phyloP scores from a whole-genome alignment of 441 rosid species.

The Populus hybrid region DNA sequence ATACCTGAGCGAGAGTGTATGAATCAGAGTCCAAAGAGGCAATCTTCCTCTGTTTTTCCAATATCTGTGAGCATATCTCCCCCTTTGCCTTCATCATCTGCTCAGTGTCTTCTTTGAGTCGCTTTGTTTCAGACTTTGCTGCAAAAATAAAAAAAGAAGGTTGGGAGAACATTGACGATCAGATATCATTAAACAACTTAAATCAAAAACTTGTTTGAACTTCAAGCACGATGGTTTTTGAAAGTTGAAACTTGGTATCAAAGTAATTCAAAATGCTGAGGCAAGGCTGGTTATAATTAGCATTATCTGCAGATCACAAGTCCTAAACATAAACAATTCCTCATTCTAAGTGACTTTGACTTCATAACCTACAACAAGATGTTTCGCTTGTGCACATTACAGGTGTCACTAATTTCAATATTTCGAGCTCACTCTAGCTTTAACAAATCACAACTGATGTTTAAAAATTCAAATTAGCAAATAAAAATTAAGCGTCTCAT shows the following conservation, averaged over 20 bases:
- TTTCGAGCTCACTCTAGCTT: neutral
- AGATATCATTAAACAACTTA: neutral
- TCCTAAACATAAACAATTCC: neutral
- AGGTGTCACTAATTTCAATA: neutral
- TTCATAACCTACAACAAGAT: neutral
- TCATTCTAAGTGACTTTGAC: neutral
- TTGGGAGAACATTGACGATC: neutral
- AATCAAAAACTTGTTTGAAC: neutral
- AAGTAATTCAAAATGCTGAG: neutral
- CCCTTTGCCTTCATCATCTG: conserved; percentile 53
- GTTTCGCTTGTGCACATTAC: neutral
- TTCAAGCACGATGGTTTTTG: neutral
- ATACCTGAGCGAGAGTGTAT: conserved; percentile 55
- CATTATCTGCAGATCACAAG: neutral
- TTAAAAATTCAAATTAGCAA: neutral
- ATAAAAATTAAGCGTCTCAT: neutral
- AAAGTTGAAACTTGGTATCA: neutral
- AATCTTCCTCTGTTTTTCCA: conserved; percentile 55
- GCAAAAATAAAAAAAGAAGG: conserved; percentile 15
- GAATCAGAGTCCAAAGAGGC: conserved; percentile 58
- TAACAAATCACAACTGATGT: neutral
- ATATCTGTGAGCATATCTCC: conserved; percentile 47
- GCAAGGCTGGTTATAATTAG: neutral
- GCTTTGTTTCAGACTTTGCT: conserved; percentile 50
- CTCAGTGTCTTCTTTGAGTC: conserved; percentile 50